Conservation (phyloP, 2,329 filamentous ascomycete species). For the Phoma sp. region DNA sequence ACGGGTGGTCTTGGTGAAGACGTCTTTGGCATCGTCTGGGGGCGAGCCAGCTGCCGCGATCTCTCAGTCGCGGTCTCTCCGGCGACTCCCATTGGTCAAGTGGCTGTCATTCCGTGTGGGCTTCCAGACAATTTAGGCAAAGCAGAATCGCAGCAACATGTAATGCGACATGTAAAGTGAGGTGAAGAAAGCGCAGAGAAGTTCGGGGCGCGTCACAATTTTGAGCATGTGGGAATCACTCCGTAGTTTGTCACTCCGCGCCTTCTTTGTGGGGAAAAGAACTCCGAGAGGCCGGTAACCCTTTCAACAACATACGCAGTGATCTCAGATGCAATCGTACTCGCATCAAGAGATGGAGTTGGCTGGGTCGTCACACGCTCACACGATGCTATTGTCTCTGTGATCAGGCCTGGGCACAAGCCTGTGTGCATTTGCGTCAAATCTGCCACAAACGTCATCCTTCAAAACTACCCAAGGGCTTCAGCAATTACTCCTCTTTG, state of each 20-base stretch:
- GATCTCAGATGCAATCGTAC: too few relatives aligned
- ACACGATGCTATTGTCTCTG: too few relatives aligned
- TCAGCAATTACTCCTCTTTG: too few relatives aligned
- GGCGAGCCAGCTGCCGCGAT: neutral
- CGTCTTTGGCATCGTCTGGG: neutral
- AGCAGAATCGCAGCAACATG: neutral
- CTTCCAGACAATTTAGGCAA: neutral
- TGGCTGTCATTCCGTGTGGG: neutral
- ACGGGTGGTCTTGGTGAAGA: neutral
- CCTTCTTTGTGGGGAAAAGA: neutral
- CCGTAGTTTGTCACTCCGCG: slow-evolving; percentile 12
- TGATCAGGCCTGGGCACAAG: too few relatives aligned
- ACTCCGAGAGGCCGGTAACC: neutral
- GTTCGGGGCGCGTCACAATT: slow-evolving; percentile 1
- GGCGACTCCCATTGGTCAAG: neutral
- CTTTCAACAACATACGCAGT: neutral
- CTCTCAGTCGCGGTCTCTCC: slow-evolving; percentile 4
- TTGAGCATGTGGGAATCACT: slow-evolving; percentile 1
- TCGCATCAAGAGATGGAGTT: too few relatives aligned
- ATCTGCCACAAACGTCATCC: too few relatives aligned
- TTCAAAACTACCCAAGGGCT: too few relatives aligned
- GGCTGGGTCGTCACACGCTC: too few relatives aligned
- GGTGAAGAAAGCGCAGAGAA: neutral
- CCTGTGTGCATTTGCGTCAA: too few relatives aligned
- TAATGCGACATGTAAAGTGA: neutral